These are phyloP conservation scores for Priceomyces melissophilus DNA, from an alignment of 805 yeast genomes.

Conservation along the genomic window DNA sequence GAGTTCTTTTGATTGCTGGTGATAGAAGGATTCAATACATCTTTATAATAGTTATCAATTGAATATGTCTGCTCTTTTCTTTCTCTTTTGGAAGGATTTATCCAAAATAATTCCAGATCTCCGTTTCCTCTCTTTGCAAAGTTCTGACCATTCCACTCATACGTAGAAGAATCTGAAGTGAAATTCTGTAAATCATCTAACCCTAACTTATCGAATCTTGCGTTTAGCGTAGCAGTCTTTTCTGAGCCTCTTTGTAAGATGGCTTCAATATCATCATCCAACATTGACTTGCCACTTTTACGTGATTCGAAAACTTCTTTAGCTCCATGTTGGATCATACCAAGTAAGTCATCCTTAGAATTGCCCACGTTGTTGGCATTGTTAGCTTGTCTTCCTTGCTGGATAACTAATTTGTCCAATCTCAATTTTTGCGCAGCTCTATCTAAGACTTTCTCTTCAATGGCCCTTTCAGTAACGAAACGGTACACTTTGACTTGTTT, in stretches of 20 bases:
- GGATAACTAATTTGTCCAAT: slow-evolving; percentile 91
- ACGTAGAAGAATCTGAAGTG: slow-evolving; percentile 82
- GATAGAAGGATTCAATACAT: slow-evolving; percentile 47
- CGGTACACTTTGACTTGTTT: slow-evolving; percentile 92
- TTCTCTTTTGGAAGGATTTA: slow-evolving; percentile 72
- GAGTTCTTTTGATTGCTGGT: slow-evolving; percentile 8
- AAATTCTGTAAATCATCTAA: slow-evolving; percentile 91
- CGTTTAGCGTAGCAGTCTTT: slow-evolving; percentile 74
- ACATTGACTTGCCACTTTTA: slow-evolving; percentile 24
- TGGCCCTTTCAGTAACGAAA: slow-evolving; percentile 92
- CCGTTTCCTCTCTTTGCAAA: slow-evolving; percentile 57
- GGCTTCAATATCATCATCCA: slow-evolving; percentile 74
- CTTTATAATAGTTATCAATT: slow-evolving; percentile 72
- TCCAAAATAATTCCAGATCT: slow-evolving; percentile 50
- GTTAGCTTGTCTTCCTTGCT: slow-evolving; percentile 69
- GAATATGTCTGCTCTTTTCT: slow-evolving; percentile 77
- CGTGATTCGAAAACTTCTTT: slow-evolving; percentile 70
- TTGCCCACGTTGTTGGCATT: slow-evolving; percentile 46
- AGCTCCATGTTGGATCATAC: slow-evolving; percentile 98
- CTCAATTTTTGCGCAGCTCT: slow-evolving; percentile 93
- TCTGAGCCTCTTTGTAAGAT: slow-evolving; percentile 78
- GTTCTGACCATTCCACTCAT: slow-evolving; percentile 94
- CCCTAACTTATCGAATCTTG: slow-evolving; percentile 81
- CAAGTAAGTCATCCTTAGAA: slow-evolving; percentile 78
- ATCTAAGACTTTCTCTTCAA: slow-evolving; percentile 93